phyloP scores from a whole-genome alignment of 768 basidiomycete genomes.

The Porphyrellus cyaneotinctus region DNA sequence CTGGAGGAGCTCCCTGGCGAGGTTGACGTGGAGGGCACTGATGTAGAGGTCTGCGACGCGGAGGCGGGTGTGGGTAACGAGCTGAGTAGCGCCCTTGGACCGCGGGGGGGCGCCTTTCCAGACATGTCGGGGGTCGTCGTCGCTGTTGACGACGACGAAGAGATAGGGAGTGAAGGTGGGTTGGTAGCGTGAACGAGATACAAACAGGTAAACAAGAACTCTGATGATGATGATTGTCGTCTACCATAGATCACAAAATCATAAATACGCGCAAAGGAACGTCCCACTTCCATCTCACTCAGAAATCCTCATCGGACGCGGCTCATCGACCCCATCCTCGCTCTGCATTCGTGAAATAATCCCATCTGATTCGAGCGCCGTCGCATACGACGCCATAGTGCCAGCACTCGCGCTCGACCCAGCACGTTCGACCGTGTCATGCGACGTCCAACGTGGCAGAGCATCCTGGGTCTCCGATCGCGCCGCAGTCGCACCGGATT shows the following conservation, averaged over 20 bases:
- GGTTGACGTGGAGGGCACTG: conserved; percentile 34
- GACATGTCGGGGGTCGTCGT: conserved; percentile 43
- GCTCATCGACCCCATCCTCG: conserved; percentile 6
- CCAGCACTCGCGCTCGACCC: conserved; percentile 17
- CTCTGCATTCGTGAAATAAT: not conserved
- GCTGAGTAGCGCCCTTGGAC: conserved; percentile 64
- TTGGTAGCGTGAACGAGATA: conserved; percentile 14
- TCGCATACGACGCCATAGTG: conserved; percentile 8
- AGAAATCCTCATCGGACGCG: no score
- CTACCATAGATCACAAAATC: not conserved
- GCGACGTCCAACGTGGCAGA: not conserved
- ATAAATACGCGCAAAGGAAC: no score
- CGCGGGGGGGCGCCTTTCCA: conserved; percentile 72
- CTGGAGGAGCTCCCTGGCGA: conserved; percentile 28
- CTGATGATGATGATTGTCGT: no score
- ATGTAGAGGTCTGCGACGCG: conserved; percentile 29
- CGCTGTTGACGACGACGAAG: conserved; percentile 26
- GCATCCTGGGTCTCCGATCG: not conserved
- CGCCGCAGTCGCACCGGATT: not conserved
- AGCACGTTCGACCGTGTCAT: not conserved
- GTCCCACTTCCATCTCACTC: no score
- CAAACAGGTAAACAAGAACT: conserved; percentile 26
- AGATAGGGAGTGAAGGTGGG: conserved; percentile 1
- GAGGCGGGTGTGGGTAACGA: conserved; percentile 33
- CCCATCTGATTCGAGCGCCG: conserved; percentile 2